Percentiles rank a stretch among this genome's conserved stretches.
Evolutionary conservation across 805 yeast species (phyloP).

Genomic region (Naumovozyma dairenensis): DNA sequence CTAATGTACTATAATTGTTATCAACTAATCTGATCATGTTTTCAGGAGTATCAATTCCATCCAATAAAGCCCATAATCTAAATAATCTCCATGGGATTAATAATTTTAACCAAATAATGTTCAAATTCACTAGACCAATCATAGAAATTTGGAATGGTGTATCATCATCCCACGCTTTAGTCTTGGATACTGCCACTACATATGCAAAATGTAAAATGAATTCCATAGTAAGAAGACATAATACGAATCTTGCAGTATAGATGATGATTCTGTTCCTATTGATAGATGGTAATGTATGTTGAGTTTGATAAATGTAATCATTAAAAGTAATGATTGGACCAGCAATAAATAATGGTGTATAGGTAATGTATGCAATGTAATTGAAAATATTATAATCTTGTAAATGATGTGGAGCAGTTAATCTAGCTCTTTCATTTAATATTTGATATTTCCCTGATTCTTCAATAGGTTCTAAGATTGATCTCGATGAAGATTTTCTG

Average conservation of each 20-base stretch:
- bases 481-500: constrained; percentile 3
- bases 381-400: constrained; percentile 53
- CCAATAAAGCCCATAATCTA: constrained; percentile 86
- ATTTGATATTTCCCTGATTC: constrained; percentile 11
- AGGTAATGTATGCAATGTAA: constrained; percentile 66
- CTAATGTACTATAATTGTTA: constrained; percentile 82
- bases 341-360: constrained; percentile 85
- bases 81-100: constrained; percentile 94
- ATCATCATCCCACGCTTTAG: constrained; percentile 82
- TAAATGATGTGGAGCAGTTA: constrained; percentile 51
- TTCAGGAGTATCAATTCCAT: constrained; percentile 93
- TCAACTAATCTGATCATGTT: constrained; percentile 95
- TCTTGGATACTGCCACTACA: constrained; percentile 85
- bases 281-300: constrained; percentile 50
- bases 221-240: constrained; percentile 85
- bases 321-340: constrained; percentile 93
- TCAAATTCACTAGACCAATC: constrained; percentile 86
- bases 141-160: constrained; percentile 89
- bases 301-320: constrained; percentile 73
- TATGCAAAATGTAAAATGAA: constrained; percentile 76
- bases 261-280: constrained; percentile 40
- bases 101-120: constrained; percentile 85
- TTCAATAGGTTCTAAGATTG: constrained; percentile 12
- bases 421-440: constrained; percentile 53
- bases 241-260: constrained; percentile 57